Evolutionary conservation across 345 rosid genomes (phyloP).

Genomic region (Bretschneidera sinensis): DNA sequence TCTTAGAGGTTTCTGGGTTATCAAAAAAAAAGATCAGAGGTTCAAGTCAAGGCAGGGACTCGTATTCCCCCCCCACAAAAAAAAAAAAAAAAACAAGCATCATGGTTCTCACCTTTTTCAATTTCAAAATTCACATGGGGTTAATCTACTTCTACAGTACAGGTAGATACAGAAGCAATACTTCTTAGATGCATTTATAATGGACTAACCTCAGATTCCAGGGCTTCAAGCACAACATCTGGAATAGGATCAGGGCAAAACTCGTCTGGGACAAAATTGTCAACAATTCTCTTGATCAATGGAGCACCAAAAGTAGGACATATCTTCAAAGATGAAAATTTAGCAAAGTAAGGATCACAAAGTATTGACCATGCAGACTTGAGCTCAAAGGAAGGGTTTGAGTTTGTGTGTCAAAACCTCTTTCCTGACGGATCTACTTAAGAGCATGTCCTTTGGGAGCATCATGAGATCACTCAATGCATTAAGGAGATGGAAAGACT

Average conservation of each 20-base stretch:
- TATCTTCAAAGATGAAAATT: slow-evolving; percentile 45
- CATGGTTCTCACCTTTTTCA: too few relatives aligned
- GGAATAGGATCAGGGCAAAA: slow-evolving; percentile 95
- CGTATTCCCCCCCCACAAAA: neutral
- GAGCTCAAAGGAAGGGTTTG: neutral
- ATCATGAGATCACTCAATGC: slow-evolving; percentile 96
- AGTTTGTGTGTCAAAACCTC: slow-evolving; percentile 45
- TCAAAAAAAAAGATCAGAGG: too few relatives aligned
- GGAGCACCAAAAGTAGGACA: slow-evolving; percentile 75
- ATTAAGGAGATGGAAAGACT: slow-evolving; percentile 76
- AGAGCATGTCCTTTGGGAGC: slow-evolving; percentile 97
- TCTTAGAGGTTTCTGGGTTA: too few relatives aligned
- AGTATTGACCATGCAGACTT: neutral
- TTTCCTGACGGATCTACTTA: slow-evolving; percentile 58
- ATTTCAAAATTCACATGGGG: too few relatives aligned
- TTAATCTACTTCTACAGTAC: too few relatives aligned
- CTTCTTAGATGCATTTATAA: neutral
- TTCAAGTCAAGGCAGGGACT: too few relatives aligned
- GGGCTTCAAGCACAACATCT: slow-evolving; percentile 64
- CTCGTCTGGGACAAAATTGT: slow-evolving; percentile 73
- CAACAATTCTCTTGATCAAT: slow-evolving; percentile 73
- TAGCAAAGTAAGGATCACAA: slow-evolving; percentile 8
- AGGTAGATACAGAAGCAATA: neutral
- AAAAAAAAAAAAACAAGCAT: too few relatives aligned
- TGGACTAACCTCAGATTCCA: slow-evolving; percentile 61